phyloP scores from a whole-genome alignment of 1,139 yeast genomes.

The Hansenula sp. region DNA sequence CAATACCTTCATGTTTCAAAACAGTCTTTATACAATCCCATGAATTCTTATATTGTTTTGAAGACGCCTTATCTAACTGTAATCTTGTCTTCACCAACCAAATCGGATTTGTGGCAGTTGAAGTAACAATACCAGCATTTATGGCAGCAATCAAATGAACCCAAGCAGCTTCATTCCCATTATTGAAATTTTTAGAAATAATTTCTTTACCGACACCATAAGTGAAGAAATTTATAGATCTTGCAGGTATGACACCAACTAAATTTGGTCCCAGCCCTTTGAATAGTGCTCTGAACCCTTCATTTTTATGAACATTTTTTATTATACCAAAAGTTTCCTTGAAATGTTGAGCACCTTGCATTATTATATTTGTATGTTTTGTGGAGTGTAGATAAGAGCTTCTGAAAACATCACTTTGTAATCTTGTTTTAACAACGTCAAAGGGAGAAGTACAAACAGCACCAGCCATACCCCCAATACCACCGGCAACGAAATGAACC shows the following conservation, averaged over 20 bases:
- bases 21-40: slow-evolving; percentile 79
- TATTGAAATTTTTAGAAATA: slow-evolving; percentile 57
- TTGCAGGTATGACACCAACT: slow-evolving; percentile 98
- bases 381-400: slow-evolving; percentile 25
- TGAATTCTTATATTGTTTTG: slow-evolving; percentile 71
- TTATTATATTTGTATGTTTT: slow-evolving; percentile 27
- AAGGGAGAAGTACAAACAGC: slow-evolving; percentile 92
- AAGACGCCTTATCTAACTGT: slow-evolving; percentile 69
- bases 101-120: slow-evolving; percentile 99
- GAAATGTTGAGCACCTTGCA: slow-evolving; percentile 63
- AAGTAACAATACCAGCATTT: slow-evolving; percentile 89
- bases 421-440: slow-evolving; percentile 93
- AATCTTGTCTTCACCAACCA: slow-evolving; percentile 96
- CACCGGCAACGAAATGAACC: slow-evolving; percentile 99
- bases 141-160: slow-evolving; percentile 89
- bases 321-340: slow-evolving; percentile 78
- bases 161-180: slow-evolving; percentile 79
- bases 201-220: slow-evolving; percentile 88
- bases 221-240: slow-evolving; percentile 94
- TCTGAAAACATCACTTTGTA: slow-evolving; percentile 79
- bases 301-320: slow-evolving; percentile 61
- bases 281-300: slow-evolving; percentile 84
- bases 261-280: slow-evolving; percentile 95
- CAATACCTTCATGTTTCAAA: slow-evolving; percentile 70
- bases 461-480: slow-evolving; percentile 97